Percentiles rank a stretch among this genome's conserved stretches.
Evolutionary conservation across 805 yeast species (phyloP).

Genomic region (Vanderwaltozyma yarrowii): DNA sequence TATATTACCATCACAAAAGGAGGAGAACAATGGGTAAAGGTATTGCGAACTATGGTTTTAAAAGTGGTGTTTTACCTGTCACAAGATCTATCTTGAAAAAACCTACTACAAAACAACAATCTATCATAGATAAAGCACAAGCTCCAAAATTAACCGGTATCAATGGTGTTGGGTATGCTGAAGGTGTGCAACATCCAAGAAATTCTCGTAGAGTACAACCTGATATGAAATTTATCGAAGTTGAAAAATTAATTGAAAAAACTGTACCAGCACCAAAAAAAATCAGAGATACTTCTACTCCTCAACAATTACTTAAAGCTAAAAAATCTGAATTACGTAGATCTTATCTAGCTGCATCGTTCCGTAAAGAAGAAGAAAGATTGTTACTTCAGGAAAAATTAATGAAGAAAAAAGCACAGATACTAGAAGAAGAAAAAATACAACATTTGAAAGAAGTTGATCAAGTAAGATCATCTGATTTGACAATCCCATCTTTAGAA

Average conservation of each 20-base stretch:
- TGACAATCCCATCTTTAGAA: slow-evolving; percentile 76
- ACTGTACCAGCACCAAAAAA: slow-evolving; percentile 39
- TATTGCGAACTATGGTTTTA: slow-evolving; percentile 38
- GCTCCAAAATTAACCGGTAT: slow-evolving; percentile 37
- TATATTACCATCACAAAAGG: too few relatives aligned
- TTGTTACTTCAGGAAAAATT: slow-evolving; percentile 28
- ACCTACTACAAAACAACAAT: slow-evolving; percentile 42
- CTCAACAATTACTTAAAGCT: slow-evolving; percentile 21
- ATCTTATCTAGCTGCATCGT: slow-evolving; percentile 55
- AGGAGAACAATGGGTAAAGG: slow-evolving; percentile 49
- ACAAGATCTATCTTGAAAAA: slow-evolving; percentile 67
- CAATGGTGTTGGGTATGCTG: slow-evolving; percentile 54
- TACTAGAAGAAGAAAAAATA: slow-evolving; percentile 29
- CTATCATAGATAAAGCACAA: slow-evolving; percentile 30
- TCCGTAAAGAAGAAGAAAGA: slow-evolving; percentile 41
- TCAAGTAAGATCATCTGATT: slow-evolving; percentile 27
- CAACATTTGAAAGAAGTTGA: slow-evolving; percentile 22
- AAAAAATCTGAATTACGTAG: slow-evolving; percentile 56
- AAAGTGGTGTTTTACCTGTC: slow-evolving; percentile 75
- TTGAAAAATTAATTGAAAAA: slow-evolving; percentile 45
- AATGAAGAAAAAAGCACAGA: slow-evolving; percentile 28
- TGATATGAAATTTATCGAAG: slow-evolving; percentile 44
- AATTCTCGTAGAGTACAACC: slow-evolving; percentile 49
- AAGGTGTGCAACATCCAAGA: slow-evolving; percentile 56
- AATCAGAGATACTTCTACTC: slow-evolving; percentile 2